Base-by-base conservation (phyloP, 768 basidiomycete species). In the Rhodotorula toruloides region DNA sequence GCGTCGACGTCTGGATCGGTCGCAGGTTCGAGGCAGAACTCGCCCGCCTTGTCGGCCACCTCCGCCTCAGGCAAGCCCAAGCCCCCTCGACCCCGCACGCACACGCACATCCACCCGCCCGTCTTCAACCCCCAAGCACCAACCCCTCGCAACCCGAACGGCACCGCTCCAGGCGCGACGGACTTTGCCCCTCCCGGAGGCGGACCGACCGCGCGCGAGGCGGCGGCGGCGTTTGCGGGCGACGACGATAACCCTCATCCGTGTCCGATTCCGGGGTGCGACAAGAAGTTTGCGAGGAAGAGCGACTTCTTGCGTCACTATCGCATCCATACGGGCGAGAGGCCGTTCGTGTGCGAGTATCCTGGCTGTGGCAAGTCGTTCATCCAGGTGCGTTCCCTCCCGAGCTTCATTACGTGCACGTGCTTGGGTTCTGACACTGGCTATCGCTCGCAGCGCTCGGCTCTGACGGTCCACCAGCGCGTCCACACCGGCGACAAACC, bases 401-500 rank as follows among this genome's bases (percentile, higher is more conserved):
- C 25, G 61, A 36, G 40, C n/a, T 49, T 61, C 54, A 25, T 48
- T 27, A 60, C 66, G 70, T 46, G 31, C 27, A 14, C 31, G 43
- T 9, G 8, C 3, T 5, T 46, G 43, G 4, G 7, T 1, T 17
- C 25, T 39, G 34, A 49, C 27, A 1, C 50, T 69, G 46, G 39
- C 32, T 34, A 11, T 31, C 34, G 0, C n/a, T 47, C 40, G 42
- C 75, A 93, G 90, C 85, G 89, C 59, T 92, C 90, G 32, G 90
- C 90, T 31, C 79, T 93, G 61, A 88, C 89, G 66, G 90, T 93
- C 4, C 90, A 93, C 76, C 81, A 83, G 57, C 86, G 90, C 43
- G 89, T 90, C 8, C 90, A 93, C 74, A 90, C 90, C 10, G 90
- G 90, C 54, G 90, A 93, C 80, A 89, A 89, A 76, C 90, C 90